Percentiles rank a stretch among this genome's conserved stretches.
phyloP scores from a whole-genome alignment of 208 protist genomes.

The Leishmania tropica region DNA sequence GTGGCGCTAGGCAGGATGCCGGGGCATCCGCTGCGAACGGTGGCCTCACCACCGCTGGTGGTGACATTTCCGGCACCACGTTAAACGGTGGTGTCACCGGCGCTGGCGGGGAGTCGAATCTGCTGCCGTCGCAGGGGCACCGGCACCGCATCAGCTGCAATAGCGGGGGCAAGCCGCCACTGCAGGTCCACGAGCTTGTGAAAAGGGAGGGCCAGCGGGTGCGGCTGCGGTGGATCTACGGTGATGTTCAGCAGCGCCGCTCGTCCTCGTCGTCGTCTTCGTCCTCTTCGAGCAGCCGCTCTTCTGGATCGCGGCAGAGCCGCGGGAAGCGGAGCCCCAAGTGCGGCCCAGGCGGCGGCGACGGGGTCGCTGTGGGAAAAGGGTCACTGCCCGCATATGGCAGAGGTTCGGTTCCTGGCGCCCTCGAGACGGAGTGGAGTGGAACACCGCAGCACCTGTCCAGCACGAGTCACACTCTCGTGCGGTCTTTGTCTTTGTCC shows the following conservation, averaged over 20 bases:
- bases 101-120: neutral
- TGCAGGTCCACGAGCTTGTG: constrained; percentile 32
- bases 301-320: neutral
- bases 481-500: constrained; percentile 19
- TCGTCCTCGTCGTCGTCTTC: constrained; percentile 12
- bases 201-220: constrained; percentile 31
- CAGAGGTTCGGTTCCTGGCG: neutral
- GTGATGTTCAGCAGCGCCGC: constrained; percentile 13
- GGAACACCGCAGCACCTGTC: constrained; percentile 27
- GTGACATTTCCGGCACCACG: neutral
- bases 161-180: constrained; percentile 7
- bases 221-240: constrained; percentile 34
- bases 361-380: neutral
- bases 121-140: constrained; percentile 13
- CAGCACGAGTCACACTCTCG: constrained; percentile 14
- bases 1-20: neutral
- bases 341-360: neutral
- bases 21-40: neutral
- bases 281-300: constrained; percentile 7
- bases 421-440: constrained; percentile 21
- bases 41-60: neutral
- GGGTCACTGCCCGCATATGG: constrained; percentile 1
- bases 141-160: constrained; percentile 6
- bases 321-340: neutral
- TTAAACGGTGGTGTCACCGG: neutral